These are phyloP conservation scores for Flaveria trinervia DNA, from an alignment of 129 eudicot species.

Conservation along the genomic window DNA sequence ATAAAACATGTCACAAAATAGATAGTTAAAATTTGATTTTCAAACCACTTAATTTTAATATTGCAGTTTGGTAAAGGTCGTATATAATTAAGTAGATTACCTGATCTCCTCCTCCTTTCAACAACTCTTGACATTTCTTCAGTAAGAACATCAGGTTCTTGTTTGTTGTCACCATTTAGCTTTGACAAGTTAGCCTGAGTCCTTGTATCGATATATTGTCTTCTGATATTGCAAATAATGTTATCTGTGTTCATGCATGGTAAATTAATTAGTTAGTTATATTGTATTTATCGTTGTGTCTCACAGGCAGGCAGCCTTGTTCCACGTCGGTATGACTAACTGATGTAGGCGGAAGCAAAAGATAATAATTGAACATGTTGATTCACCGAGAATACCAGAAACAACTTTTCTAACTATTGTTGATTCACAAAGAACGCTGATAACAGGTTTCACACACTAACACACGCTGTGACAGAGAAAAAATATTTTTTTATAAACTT, in stretches of 20 bases:
- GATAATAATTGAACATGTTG: no score
- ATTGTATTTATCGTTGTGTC: no score
- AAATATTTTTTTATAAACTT: no score
- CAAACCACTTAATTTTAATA: neutral
- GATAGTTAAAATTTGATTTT: neutral
- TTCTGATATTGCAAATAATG: slow-evolving; percentile 48
- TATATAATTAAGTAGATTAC: slow-evolving; percentile 25
- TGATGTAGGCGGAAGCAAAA: no score
- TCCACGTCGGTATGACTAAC: no score
- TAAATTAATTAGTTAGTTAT: neutral
- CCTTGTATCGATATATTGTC: slow-evolving; percentile 56
- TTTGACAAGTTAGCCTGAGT: slow-evolving; percentile 61
- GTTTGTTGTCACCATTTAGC: slow-evolving; percentile 40
- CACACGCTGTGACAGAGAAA: no score
- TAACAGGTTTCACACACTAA: no score
- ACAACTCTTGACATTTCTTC: slow-evolving; percentile 46
- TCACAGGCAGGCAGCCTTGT: no score
- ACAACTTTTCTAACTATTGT: no score
- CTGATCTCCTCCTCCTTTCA: slow-evolving; percentile 55
- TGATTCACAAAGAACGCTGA: no score
- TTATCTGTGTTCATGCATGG: slow-evolving; percentile 26
- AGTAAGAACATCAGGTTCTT: slow-evolving; percentile 33
- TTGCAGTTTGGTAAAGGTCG: no score
- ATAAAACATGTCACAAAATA: slow-evolving; percentile 4
- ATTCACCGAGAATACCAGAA: no score